Evolutionary conservation across 495 filamentous ascomycete species (phyloP).

Genomic region (Hyaloscypha hepaticicola): DNA sequence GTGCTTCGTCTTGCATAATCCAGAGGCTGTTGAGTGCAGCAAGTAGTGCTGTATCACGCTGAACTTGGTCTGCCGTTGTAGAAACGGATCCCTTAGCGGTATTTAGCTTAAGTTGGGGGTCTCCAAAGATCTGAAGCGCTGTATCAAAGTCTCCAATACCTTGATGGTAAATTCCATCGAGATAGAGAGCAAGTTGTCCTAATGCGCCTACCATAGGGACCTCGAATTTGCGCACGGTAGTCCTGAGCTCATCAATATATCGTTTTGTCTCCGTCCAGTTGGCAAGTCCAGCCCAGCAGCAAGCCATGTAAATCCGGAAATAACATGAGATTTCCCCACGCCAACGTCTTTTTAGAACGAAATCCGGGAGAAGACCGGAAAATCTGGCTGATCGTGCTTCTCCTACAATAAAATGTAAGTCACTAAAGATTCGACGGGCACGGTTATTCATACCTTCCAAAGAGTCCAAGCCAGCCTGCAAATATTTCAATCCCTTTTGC

Average conservation of each 20-base stretch:
- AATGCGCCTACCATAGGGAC: slow-evolving; percentile 36
- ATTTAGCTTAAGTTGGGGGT: slow-evolving; percentile 52
- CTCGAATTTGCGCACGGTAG: slow-evolving; percentile 31
- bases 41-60: slow-evolving; percentile 71
- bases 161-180: slow-evolving; percentile 74
- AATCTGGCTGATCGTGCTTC: slow-evolving; percentile 32
- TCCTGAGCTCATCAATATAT: slow-evolving; percentile 40
- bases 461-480: slow-evolving; percentile 63
- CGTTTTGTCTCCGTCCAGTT: slow-evolving; percentile 46
- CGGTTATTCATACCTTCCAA: slow-evolving; percentile 47
- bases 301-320: slow-evolving; percentile 45
- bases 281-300: slow-evolving; percentile 45
- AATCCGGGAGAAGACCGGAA: slow-evolving; percentile 43
- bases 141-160: slow-evolving; percentile 66
- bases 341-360: slow-evolving; percentile 43
- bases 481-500: slow-evolving; percentile 65
- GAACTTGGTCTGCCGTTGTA: slow-evolving; percentile 47
- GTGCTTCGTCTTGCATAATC: slow-evolving; percentile 68
- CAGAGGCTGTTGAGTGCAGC: slow-evolving; percentile 78
- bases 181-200: slow-evolving; percentile 56
- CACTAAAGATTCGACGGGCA: slow-evolving; percentile 28
- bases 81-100: slow-evolving; percentile 41
- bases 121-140: slow-evolving; percentile 66
- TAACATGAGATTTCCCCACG: slow-evolving; percentile 45
- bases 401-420: slow-evolving; percentile 19